Base-by-base conservation (phyloP, 805 yeast species). In the Ogataea dorogensis region DNA sequence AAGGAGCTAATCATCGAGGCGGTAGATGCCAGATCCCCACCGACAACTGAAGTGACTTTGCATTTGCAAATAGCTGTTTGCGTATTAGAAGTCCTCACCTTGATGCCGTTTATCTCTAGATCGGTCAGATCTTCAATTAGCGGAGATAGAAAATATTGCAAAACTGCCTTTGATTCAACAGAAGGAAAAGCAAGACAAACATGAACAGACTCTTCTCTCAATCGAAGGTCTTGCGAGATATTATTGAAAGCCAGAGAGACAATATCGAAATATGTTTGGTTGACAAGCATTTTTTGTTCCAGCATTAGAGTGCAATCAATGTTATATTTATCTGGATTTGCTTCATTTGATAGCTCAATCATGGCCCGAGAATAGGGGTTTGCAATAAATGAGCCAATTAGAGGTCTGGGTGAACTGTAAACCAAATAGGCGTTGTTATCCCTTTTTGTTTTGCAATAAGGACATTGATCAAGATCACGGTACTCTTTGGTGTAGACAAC, bases 1-100 rank as follows among this genome's bases (percentile, higher is more conserved):
- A 38, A 9, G 10, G 46, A 36, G n/a, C 39, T 17, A 12, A 44
- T 33, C 45, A 44, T 38, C 1, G 49, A 41, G 1, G 49, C 49
- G 2, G 43, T 40, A 19, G 31, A 26, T 4, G 46, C 45, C 4
- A 44, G 25, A 23, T 44, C 46, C 7, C 40, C 38, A 5, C 49
- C 46, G 5, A 44, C 15, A 9, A 44, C 27, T 5, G 44, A 29
- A 2, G 32, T 14, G 6, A 31, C 36, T 12, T 37, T 42, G 11
- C 42, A 33, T 10, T 28, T 24, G 21, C 34, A 26, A 11, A 33
- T 18, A 2, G 24, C 25, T 3, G 29, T 12, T 14, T 21, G 12
- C 7, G 25, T 20, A 3, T 22, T 24, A 9, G 26, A 18, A n/a
- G 33, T 8, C 6, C 17, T 28, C 15, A 40, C 45, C 3, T 5